phyloP scores from a whole-genome alignment of 371 early-diverging fungal species.

The Circinella minor region DNA sequence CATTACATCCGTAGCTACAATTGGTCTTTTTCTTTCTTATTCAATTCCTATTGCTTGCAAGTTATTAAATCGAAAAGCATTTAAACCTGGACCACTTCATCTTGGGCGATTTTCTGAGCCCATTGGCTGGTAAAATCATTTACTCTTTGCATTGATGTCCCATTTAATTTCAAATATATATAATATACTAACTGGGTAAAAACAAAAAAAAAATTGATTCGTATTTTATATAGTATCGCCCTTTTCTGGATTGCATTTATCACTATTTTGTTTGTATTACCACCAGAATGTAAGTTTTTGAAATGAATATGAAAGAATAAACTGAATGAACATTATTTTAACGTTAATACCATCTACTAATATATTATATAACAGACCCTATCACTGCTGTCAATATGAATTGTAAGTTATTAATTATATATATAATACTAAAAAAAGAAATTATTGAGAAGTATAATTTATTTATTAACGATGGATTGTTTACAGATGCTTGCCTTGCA shows the following conservation, averaged over 20 bases:
- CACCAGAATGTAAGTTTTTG: constrained; percentile 25
- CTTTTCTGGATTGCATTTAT: constrained; percentile 54
- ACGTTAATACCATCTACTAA: no score
- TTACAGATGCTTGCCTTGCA: constrained; percentile 42
- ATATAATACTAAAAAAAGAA: no score
- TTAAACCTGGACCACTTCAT: constrained; percentile 46
- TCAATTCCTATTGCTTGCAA: constrained; percentile 34
- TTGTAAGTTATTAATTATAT: constrained; percentile 23
- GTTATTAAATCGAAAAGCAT: constrained; percentile 26
- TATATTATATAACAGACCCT: constrained; percentile 25
- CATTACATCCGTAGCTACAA: constrained; percentile 65
- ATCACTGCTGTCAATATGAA: constrained; percentile 58
- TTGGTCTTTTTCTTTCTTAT: constrained; percentile 68
- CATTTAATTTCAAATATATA: no score
- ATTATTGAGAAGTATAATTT: no score
- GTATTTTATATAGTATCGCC: constrained; percentile 22
- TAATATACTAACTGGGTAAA: no score
- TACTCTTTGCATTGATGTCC: no score
- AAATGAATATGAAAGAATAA: neutral
- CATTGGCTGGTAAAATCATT: constrained; percentile 33
- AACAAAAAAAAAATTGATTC: no score
- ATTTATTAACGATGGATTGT: neutral
- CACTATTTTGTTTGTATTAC: constrained; percentile 58
- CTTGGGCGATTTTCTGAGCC: constrained; percentile 44
- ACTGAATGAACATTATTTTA: no score